Conservation (phyloP, 345 rosid species). For the Populus ilicifolia region DNA sequence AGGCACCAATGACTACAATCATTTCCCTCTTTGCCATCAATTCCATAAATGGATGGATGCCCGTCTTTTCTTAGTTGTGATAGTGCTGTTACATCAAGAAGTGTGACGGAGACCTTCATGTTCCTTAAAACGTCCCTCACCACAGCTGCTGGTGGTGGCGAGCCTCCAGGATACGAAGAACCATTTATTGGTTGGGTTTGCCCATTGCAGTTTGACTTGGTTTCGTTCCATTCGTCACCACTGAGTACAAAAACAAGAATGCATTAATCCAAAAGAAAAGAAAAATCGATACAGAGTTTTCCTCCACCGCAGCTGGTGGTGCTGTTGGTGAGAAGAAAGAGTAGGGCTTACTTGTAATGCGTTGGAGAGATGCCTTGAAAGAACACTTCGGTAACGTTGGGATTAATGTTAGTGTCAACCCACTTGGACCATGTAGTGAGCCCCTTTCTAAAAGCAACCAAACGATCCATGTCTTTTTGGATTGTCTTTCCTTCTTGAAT, state of each 20-base stretch:
- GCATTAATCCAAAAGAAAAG: too few species aligned
- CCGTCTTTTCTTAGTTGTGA: conserved; percentile 49
- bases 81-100: conserved; percentile 39
- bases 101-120: conserved; percentile 42
- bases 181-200: conserved; percentile 61
- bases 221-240: conserved; percentile 61
- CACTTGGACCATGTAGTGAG: conserved; percentile 72
- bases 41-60: conserved; percentile 35
- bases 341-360: conserved; percentile 51
- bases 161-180: conserved; percentile 57
- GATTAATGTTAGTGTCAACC: conserved; percentile 62
- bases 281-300: too few species aligned
- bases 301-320: too few species aligned
- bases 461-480: conserved; percentile 68
- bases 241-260: conserved; percentile 18
- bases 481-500: conserved; percentile 39
- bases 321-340: neutral
- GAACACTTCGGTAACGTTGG: conserved; percentile 50
- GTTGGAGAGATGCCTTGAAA: conserved; percentile 86
- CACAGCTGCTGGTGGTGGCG: conserved; percentile 50
- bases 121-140: conserved; percentile 47
- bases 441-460: conserved; percentile 60
- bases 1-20: conserved; percentile 57
- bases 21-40: conserved; percentile 14
- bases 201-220: conserved; percentile 55